Evolutionary conservation across 2,329 filamentous ascomycete species (phyloP).

Genomic region (Ploettnerulaceae sp.): DNA sequence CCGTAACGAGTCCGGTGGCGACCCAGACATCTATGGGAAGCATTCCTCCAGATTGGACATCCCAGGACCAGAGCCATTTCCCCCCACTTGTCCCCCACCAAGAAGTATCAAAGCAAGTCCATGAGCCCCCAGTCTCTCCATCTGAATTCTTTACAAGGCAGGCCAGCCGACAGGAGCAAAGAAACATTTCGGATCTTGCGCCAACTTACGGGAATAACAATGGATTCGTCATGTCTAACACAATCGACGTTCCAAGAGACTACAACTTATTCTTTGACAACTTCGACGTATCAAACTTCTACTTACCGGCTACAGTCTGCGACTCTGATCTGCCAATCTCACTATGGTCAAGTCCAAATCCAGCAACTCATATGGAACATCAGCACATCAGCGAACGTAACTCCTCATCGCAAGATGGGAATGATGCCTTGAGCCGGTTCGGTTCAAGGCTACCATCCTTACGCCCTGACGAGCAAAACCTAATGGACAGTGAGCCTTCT

Average conservation of each 20-base stretch:
- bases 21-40: background rate
- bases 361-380: slow-evolving; percentile 30
- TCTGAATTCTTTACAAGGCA: slow-evolving; percentile 2
- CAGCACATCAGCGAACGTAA: slow-evolving; percentile 1
- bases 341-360: slow-evolving; percentile 43
- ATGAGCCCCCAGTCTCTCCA: background rate
- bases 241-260: slow-evolving; percentile 42
- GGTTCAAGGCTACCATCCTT: slow-evolving; percentile 11
- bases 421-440: slow-evolving; percentile 7
- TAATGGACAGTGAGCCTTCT: slow-evolving; percentile 8
- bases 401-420: background rate
- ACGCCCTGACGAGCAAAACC: slow-evolving; percentile 6
- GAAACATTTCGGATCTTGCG: background rate
- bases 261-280: slow-evolving; percentile 58
- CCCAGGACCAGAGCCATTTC: background rate
- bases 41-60: background rate
- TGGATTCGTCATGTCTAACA: background rate
- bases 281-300: slow-evolving; percentile 45
- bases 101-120: background rate
- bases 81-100: background rate
- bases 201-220: slow-evolving; percentile 1
- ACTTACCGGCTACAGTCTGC: slow-evolving; percentile 49
- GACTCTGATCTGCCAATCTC: slow-evolving; percentile 50
- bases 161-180: background rate
- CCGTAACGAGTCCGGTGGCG: slow-evolving; percentile 1